Conservation (phyloP, 192 early-diverging fungal species). For the Coemansia sp. region DNA sequence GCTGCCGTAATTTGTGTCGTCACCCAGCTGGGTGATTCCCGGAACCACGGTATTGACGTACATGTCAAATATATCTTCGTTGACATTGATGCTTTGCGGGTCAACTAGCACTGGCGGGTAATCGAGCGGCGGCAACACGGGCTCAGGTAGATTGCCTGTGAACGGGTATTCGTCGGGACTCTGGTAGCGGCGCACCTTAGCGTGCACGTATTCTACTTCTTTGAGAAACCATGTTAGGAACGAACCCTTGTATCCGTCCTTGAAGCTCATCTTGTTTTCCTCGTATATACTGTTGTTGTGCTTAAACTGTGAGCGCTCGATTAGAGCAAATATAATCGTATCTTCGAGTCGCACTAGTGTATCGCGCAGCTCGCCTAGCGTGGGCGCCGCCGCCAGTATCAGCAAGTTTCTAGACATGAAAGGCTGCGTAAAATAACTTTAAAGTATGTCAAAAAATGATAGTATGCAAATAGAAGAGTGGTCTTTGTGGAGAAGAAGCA, state of each 20-base stretch:
- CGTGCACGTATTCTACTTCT: slow-evolving; percentile 91
- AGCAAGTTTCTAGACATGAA: slow-evolving; percentile 52
- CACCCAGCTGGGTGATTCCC: slow-evolving; percentile 67
- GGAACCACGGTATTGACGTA: slow-evolving; percentile 85
- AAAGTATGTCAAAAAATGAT: neutral
- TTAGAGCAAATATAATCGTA: slow-evolving; percentile 83
- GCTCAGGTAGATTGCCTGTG: slow-evolving; percentile 75
- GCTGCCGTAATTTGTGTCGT: slow-evolving; percentile 92
- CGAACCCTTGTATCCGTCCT: slow-evolving; percentile 66
- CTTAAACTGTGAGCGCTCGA: slow-evolving; percentile 92
- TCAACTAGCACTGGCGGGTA: slow-evolving; percentile 76
- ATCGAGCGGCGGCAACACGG: slow-evolving; percentile 81
- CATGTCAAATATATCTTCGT: slow-evolving; percentile 77
- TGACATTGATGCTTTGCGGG: slow-evolving; percentile 84
- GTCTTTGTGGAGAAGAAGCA: neutral
- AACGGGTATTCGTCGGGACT: slow-evolving; percentile 98
- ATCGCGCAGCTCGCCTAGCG: slow-evolving; percentile 62
- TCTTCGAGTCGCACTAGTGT: slow-evolving; percentile 93
- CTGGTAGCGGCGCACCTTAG: slow-evolving; percentile 81
- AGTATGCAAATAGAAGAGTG: neutral
- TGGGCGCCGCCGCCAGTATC: slow-evolving; percentile 43
- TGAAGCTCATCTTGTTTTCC: slow-evolving; percentile 66
- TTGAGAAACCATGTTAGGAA: slow-evolving; percentile 91
- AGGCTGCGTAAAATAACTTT: neutral
- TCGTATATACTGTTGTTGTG: slow-evolving; percentile 82